Conservation (phyloP, 1,139 yeast species). For the Casaregolazyma lundiana region DNA sequence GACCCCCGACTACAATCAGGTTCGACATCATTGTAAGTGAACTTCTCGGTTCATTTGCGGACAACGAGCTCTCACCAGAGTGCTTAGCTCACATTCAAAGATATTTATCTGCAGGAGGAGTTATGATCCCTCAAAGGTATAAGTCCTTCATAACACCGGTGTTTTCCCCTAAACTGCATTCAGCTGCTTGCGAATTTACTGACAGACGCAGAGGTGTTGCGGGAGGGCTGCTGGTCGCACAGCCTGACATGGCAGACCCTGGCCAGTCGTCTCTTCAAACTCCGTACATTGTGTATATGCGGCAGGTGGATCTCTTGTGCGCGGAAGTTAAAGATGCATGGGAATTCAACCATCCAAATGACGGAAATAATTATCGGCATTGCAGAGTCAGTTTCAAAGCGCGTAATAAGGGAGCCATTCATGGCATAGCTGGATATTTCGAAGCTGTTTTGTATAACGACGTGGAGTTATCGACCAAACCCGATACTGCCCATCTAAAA, state of each 20-base stretch:
- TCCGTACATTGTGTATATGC: conserved; percentile 60
- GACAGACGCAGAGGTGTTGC: conserved; percentile 7
- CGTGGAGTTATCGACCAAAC: conserved; percentile 51
- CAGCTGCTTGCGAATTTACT: conserved; percentile 26
- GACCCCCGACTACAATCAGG: conserved; percentile 32
- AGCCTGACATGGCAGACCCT: conserved; percentile 11
- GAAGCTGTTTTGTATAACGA: conserved; percentile 60
- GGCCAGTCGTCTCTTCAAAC: conserved; percentile 33
- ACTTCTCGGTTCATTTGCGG: conserved; percentile 84
- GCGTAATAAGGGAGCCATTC: conserved; percentile 49
- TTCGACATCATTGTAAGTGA: conserved; percentile 67
- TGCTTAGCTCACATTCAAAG: conserved; percentile 43
- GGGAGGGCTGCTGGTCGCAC: no score
- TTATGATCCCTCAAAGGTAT: conserved; percentile 64
- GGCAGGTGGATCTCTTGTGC: conserved; percentile 41
- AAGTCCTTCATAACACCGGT: conserved; percentile 63
- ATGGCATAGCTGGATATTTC: conserved; percentile 75
- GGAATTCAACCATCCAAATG: conserved; percentile 31
- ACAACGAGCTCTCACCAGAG: conserved; percentile 86
- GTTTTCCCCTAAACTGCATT: conserved; percentile 48
- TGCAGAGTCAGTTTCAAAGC: conserved; percentile 37
- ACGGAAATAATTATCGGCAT: conserved; percentile 31
- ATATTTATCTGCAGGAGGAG: conserved; percentile 30
- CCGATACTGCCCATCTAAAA: conserved; percentile 38
- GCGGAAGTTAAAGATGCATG: conserved; percentile 27